Conservation (phyloP, 768 basidiomycete species). For the Lentinula raphanica region DNA sequence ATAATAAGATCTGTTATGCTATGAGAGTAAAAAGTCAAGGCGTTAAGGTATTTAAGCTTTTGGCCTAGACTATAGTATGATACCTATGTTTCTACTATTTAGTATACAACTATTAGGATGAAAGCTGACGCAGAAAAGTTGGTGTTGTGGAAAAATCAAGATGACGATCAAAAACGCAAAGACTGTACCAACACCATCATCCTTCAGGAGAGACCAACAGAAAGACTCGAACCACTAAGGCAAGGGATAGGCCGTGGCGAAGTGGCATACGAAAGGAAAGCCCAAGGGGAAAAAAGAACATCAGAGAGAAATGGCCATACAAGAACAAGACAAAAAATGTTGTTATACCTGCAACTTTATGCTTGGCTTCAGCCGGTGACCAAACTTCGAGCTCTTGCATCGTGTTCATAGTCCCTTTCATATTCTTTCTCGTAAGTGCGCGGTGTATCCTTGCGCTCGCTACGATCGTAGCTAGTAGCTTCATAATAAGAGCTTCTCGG, state of each 20-base stretch:
- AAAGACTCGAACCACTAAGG: background rate
- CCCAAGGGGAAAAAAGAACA: background rate
- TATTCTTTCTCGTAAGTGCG: background rate
- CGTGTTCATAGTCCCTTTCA: constrained; percentile 5
- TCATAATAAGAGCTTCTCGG: background rate
- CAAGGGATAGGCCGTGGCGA: no score
- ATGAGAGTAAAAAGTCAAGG: background rate
- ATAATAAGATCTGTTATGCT: background rate
- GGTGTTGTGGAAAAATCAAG: background rate
- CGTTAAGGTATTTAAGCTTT: background rate
- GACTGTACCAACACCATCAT: background rate
- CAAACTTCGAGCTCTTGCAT: background rate
- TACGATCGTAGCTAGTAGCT: background rate
- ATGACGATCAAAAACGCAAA: background rate
- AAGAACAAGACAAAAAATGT: no score
- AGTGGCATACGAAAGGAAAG: no score
- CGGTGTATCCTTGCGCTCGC: constrained; percentile 1
- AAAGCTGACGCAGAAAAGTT: background rate
- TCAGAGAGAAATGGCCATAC: background rate
- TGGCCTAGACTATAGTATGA: background rate
- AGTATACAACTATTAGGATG: background rate
- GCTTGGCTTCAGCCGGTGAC: constrained; percentile 6
- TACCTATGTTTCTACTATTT: background rate
- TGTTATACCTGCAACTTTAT: no score
- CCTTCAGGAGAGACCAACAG: background rate